Evolutionary conservation across 495 filamentous ascomycete species (phyloP), one percentile per base, ranked within the genome.

Genomic region (Annulohypoxylon nitens): DNA sequence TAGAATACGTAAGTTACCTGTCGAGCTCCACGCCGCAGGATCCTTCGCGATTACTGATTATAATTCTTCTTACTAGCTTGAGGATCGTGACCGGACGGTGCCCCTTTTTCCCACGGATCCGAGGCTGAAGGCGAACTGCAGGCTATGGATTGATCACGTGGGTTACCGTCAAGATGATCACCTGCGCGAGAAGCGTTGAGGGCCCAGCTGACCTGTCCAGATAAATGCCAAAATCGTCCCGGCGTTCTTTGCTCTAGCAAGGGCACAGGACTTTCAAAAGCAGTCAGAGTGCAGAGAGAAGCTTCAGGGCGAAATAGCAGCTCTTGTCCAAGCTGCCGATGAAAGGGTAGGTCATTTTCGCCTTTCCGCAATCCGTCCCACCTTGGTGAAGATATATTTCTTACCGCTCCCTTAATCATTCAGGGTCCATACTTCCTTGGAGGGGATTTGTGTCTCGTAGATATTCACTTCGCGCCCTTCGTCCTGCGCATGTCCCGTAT

Each of bases 381-480:
- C n/a, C 16, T 43, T 0, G 9, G 16, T 47, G 0, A 9, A 37
- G 33, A 47, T 5, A n/a, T 20, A 18, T 6, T 37, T 48, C 60
- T 60, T 64, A 63, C 70, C 58, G 9, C 3, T 11, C 25, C 4
- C 25, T 26, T 11, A 71, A 84, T 2, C 10, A 72, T 84, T 1
- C 70, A 85, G 64, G 95, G 95, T 0, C 95, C 95, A 0, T 96
- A 92, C 79, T 97, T 97, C 80, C 85, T 96, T 30, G 93, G 93
- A 8, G 81, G 83, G 12, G 80, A 88, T 12, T 81, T 96, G 26
- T 90, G 89, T 36, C 92, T 93, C 68, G 94, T 97, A 3, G 95
- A 98, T 74, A 86, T 97, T 23, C 92, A 96, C 73, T 88, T 95
- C 54, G 95, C 94, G 7, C 95, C 95, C 7, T 98, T 95, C 89